Evolutionary conservation across 2,329 filamentous ascomycete species (phyloP).

Genomic region (Pseudogymnoascus sp.): DNA sequence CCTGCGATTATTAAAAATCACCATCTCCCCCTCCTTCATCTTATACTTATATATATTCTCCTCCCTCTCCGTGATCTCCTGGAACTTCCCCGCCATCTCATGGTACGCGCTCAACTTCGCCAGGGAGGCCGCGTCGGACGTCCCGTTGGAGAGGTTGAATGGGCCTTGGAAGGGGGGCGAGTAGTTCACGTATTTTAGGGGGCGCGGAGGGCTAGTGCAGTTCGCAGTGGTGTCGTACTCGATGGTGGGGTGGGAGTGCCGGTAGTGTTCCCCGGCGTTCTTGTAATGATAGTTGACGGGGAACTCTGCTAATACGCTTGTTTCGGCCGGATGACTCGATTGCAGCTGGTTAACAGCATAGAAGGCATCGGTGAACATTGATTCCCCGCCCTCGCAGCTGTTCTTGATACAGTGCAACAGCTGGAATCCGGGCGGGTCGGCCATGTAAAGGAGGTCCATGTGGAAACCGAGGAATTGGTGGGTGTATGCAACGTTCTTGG

Average conservation of each 20-base stretch:
- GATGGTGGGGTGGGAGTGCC: constrained; percentile 51
- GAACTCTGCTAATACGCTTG: constrained; percentile 37
- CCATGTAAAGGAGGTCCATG: constrained; percentile 87
- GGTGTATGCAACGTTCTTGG: constrained; percentile 91
- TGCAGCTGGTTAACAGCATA: constrained; percentile 46
- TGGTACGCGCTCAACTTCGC: constrained; percentile 17
- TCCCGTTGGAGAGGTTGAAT: constrained; percentile 31
- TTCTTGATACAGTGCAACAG: constrained; percentile 86
- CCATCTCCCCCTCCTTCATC: constrained; percentile 76
- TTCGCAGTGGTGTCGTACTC: constrained; percentile 25
- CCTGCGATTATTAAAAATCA: constrained; percentile 84
- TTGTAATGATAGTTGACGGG: constrained; percentile 61
- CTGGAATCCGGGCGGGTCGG: constrained; percentile 73
- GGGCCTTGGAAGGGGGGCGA: constrained; percentile 73
- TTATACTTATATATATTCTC: constrained; percentile 62
- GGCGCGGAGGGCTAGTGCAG: background rate
- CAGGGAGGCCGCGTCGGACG: constrained; percentile 17
- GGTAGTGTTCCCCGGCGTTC: constrained; percentile 59
- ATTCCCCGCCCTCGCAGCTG: constrained; percentile 71
- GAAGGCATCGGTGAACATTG: constrained; percentile 75
- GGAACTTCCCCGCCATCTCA: constrained; percentile 44
- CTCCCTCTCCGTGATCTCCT: constrained; percentile 52
- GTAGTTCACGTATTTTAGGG: constrained; percentile 50
- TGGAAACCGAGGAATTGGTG: constrained; percentile 76
- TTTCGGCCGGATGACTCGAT: constrained; percentile 21